Percentiles rank a stretch among this genome's conserved stretches.
Conservation (phyloP, 441 rosid genomes). For the Pelargonium myrrhifolium region DNA sequence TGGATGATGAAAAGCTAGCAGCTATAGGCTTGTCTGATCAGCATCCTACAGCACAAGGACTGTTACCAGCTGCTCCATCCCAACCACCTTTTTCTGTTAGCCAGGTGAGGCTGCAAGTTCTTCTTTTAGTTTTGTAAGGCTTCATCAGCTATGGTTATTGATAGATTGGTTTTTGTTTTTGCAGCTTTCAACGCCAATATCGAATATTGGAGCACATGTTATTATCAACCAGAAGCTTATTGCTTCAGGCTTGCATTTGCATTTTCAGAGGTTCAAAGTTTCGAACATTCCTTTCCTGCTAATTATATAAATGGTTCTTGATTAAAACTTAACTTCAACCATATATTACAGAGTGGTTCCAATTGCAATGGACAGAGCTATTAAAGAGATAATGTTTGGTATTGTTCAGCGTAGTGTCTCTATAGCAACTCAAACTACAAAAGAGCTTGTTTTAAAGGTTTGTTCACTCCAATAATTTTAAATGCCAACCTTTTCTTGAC, state of each 20-base stretch:
- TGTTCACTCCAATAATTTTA: not conserved
- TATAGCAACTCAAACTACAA: constrained; percentile 95
- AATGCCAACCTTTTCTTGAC: not conserved
- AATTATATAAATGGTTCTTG: not conserved
- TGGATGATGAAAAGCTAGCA: constrained; percentile 82
- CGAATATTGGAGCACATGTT: constrained; percentile 81
- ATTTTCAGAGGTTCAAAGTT: constrained; percentile 77
- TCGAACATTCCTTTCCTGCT: constrained; percentile 14
- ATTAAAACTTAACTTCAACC: not conserved
- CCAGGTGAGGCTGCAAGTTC: constrained; percentile 41
- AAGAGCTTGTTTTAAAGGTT: constrained; percentile 97
- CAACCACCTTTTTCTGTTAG: constrained; percentile 61
- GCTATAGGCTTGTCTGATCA: constrained; percentile 74
- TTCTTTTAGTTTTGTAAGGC: constrained; percentile 2
- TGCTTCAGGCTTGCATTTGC: constrained; percentile 65
- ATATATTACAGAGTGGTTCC: constrained; percentile 67
- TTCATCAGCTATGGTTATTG: constrained; percentile 14
- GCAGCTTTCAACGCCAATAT: constrained; percentile 71
- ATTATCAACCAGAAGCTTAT: constrained; percentile 75
- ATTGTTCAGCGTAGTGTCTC: constrained; percentile 98
- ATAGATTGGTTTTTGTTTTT: constrained; percentile 21
- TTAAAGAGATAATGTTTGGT: constrained; percentile 84
- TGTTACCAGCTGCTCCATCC: constrained; percentile 67
- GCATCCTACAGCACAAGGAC: constrained; percentile 73
- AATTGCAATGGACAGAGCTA: constrained; percentile 89